Percentiles rank a stretch among this genome's conserved stretches.
phyloP scores from a whole-genome alignment of 306 rosid species.

The Clitoria ternatea region DNA sequence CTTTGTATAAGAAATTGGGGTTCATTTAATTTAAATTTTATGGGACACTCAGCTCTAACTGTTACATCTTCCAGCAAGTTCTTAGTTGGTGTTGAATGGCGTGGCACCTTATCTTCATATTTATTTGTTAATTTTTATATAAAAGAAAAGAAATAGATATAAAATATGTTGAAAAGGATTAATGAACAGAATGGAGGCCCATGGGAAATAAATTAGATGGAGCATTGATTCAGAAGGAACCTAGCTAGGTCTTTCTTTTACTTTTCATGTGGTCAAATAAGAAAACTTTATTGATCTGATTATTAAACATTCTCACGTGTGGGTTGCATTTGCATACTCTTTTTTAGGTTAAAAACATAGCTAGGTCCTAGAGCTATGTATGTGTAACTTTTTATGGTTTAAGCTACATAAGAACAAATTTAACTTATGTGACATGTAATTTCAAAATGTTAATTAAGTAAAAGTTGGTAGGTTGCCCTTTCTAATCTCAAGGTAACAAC shows the following conservation, averaged over 20 bases:
- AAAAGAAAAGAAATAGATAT: not conserved
- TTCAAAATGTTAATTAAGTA: not conserved
- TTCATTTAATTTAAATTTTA: not conserved
- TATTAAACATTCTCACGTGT: constrained; percentile 23
- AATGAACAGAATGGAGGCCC: not conserved
- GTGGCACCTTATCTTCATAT: constrained; percentile 11
- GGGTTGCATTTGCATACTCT: constrained; percentile 26
- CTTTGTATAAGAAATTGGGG: not conserved
- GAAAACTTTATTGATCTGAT: not conserved
- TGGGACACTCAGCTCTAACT: not conserved
- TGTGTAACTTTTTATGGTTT: not conserved
- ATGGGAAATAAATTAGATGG: not conserved
- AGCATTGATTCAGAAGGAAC: not conserved
- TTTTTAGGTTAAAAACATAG: not conserved
- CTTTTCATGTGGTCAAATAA: not conserved
- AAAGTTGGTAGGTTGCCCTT: not conserved
- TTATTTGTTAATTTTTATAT: not conserved
- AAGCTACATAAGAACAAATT: not conserved
- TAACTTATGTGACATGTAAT: not conserved
- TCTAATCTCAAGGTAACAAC: not conserved
- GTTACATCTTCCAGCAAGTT: constrained; percentile 11
- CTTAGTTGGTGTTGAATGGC: not conserved
- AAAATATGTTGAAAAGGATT: not conserved
- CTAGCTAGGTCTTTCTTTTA: not conserved
- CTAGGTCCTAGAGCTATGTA: not conserved